phyloP scores from a whole-genome alignment of 176 grass and related monocot species.

The Hyparrhenia diplandra region DNA sequence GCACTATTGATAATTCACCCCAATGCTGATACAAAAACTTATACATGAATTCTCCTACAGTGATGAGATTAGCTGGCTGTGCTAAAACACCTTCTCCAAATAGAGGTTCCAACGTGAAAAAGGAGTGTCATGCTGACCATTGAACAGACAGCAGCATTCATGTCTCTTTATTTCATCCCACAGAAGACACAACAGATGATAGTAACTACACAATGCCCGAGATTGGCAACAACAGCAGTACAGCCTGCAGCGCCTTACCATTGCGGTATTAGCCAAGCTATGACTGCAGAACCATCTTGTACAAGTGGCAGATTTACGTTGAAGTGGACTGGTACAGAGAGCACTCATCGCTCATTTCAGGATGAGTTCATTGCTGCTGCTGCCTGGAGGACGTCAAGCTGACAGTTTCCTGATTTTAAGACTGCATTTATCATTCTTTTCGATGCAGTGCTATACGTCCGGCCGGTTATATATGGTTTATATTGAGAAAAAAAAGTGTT shows the following conservation, averaged over 20 bases:
- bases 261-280: not conserved
- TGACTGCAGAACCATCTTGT: not conserved
- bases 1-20: not conserved
- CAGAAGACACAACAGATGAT: conserved; percentile 11
- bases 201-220: conserved; percentile 22
- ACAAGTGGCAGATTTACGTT: conserved; percentile 18
- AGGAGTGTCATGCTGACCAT: conserved; percentile 41
- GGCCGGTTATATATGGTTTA: conserved; percentile 17
- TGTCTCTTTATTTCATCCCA: conserved; percentile 26
- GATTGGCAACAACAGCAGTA: conserved; percentile 15
- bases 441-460: not conserved
- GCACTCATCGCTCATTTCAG: conserved; percentile 17
- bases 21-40: conserved; percentile 11
- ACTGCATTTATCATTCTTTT: conserved; percentile 10
- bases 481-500: conserved; percentile 32
- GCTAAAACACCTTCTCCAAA: conserved; percentile 74
- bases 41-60: conserved; percentile 43
- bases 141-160: conserved; percentile 16
- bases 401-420: conserved; percentile 20
- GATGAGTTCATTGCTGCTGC: not conserved
- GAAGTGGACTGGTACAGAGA: conserved; percentile 8
- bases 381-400: conserved; percentile 8
- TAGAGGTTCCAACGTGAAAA: conserved; percentile 48
- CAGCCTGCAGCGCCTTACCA: conserved; percentile 8
- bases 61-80: conserved; percentile 66